Conservation (phyloP, 305 asterid genomes). For the Solanum hybrid region DNA sequence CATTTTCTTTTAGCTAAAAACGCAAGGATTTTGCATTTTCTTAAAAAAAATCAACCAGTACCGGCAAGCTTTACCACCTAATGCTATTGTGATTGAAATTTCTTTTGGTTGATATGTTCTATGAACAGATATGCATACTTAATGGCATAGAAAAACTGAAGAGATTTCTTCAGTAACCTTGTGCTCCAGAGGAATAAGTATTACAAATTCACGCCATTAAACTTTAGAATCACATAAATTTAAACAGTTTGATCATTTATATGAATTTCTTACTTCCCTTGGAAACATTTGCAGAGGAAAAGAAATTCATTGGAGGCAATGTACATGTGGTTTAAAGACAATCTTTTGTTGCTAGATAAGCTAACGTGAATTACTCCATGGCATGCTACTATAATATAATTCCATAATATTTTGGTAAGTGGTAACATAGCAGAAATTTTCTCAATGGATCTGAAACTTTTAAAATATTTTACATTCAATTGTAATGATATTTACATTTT, state of each 20-base stretch:
- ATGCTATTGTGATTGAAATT: not conserved
- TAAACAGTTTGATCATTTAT: not conserved
- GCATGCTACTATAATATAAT: not conserved
- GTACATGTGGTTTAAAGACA: not conserved
- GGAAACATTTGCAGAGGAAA: not conserved
- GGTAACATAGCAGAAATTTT: not conserved
- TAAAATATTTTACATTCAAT: not conserved
- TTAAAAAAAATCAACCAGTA: not conserved
- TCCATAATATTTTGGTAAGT: not conserved
- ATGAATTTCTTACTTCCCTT: not conserved
- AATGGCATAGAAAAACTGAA: not conserved
- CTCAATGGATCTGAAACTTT: not conserved
- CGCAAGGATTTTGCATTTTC: not conserved
- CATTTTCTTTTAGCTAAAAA: not conserved
- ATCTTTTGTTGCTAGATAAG: not conserved
- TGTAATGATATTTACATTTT: not conserved
- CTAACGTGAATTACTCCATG: not conserved
- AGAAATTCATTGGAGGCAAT: not conserved
- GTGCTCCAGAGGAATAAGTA: not conserved
- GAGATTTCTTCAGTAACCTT: not conserved
- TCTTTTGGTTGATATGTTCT: not conserved
- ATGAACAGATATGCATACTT: not conserved
- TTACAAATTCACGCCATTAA: not conserved
- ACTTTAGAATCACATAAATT: not conserved
- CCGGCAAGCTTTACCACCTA: not conserved